Conservation (phyloP, 306 rosid genomes). For the Chamaecrista fasciculata region DNA sequence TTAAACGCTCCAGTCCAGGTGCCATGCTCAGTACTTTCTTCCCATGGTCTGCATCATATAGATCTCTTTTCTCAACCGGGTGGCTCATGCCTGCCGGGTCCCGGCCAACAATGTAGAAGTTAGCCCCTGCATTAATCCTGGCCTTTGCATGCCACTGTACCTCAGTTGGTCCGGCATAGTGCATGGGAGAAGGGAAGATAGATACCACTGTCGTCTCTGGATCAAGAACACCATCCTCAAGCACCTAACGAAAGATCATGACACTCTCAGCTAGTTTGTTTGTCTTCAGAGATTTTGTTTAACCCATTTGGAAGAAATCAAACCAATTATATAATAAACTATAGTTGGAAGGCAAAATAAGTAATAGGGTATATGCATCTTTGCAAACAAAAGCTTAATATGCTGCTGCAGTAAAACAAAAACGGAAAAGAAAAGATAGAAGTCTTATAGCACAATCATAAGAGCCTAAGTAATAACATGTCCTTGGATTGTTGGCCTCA, state of each 20-base stretch:
- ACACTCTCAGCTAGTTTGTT: neutral
- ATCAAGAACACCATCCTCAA: conserved; percentile 98
- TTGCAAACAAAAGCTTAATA: neutral
- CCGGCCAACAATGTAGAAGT: conserved; percentile 97
- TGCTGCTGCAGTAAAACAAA: neutral
- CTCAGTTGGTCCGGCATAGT: conserved; percentile 98
- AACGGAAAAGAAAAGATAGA: conserved; percentile 3
- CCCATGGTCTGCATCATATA: conserved; percentile 97
- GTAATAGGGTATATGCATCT: neutral
- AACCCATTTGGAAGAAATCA: neutral
- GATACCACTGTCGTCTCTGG: conserved; percentile 98
- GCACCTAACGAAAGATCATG: conserved; percentile 56
- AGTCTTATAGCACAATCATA: neutral
- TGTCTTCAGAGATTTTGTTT: neutral
- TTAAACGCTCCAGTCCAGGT: conserved; percentile 91
- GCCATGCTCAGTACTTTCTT: conserved; percentile 99
- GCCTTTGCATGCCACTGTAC: conserved; percentile 99
- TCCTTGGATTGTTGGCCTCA: neutral
- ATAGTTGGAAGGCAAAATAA: neutral
- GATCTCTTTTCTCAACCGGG: conserved; percentile 84
- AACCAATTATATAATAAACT: neutral
- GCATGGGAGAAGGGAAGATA: conserved; percentile 99
- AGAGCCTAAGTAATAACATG: neutral
- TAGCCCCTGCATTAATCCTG: conserved; percentile 95
- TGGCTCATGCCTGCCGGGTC: conserved; percentile 99